These are phyloP conservation scores for Exophiala sideris DNA, from an alignment of 2,329 filamentous ascomycete species.

Conservation along the genomic window DNA sequence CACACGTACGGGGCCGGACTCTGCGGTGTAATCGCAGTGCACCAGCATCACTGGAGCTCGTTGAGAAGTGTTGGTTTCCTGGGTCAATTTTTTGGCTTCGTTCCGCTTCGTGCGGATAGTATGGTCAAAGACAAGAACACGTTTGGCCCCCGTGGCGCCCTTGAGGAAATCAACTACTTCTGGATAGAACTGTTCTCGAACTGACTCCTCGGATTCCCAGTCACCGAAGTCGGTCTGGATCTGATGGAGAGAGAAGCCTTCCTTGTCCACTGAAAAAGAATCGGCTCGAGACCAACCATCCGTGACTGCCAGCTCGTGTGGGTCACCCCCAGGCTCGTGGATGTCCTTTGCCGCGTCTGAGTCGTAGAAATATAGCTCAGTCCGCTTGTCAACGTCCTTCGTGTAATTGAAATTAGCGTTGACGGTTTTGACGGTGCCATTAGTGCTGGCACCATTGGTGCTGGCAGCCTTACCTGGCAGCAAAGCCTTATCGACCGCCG, in stretches of 20 bases:
- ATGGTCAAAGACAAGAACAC: constrained; percentile 50
- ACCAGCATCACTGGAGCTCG: constrained; percentile 27
- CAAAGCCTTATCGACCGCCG: constrained; percentile 38
- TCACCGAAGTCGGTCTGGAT: constrained; percentile 38
- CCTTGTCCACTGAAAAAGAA: constrained; percentile 44
- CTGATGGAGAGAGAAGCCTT: constrained; percentile 46
- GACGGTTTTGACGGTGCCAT: constrained; percentile 32
- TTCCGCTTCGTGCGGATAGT: constrained; percentile 43
- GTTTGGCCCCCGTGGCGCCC: constrained; percentile 42
- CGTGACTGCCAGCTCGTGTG: constrained; percentile 38
- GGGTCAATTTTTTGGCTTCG: constrained; percentile 21
- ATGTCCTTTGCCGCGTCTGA: constrained; percentile 36
- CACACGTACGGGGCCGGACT: constrained; percentile 45
- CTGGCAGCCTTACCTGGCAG: constrained; percentile 30
- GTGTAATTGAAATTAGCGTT: constrained; percentile 48
- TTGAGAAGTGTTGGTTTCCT: constrained; percentile 31
- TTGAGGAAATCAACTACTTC: constrained; percentile 48
- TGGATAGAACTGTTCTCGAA: constrained; percentile 44
- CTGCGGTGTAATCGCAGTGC: constrained; percentile 48
- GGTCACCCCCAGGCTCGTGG: constrained; percentile 41
- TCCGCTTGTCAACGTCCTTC: constrained; percentile 40
- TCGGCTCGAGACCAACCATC: constrained; percentile 43
- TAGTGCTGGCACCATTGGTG: constrained; percentile 1
- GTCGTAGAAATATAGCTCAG: constrained; percentile 41
- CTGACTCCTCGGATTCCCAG: constrained; percentile 39